Percentiles rank a stretch among this genome's conserved stretches.
phyloP scores from a whole-genome alignment of 2,329 filamentous ascomycete genomes.

The Metarhizium robertsii region DNA sequence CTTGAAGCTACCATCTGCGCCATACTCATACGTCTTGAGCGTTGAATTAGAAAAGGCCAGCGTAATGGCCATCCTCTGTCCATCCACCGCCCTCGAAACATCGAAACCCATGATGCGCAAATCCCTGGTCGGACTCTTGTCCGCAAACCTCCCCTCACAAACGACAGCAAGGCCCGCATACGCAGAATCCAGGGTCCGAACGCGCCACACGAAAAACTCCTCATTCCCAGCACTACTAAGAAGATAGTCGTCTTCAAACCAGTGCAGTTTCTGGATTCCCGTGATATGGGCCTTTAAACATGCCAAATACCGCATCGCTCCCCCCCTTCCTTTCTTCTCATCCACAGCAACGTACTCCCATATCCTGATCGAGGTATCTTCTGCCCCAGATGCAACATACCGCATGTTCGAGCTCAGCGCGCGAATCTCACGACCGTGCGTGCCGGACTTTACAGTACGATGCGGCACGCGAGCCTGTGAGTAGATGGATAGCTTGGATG shows the following conservation, averaged over 20 bases:
- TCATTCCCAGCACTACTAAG: constrained; percentile 84
- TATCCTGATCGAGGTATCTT: constrained; percentile 65
- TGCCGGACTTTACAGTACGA: constrained; percentile 54
- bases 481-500: constrained; percentile 42
- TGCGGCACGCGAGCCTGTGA: constrained; percentile 28
- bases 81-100: constrained; percentile 23
- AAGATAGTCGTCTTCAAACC: constrained; percentile 62
- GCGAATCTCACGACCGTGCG: constrained; percentile 78
- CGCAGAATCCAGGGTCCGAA: constrained; percentile 42
- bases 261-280: constrained; percentile 73
- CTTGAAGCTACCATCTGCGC: constrained; percentile 29
- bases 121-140: constrained; percentile 48
- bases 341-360: constrained; percentile 38
- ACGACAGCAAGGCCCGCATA: constrained; percentile 43
- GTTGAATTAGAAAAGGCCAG: constrained; percentile 80
- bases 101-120: constrained; percentile 78
- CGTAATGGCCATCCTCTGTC: constrained; percentile 45
- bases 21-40: constrained; percentile 52
- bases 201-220: constrained; percentile 79
- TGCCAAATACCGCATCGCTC: constrained; percentile 40
- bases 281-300: constrained; percentile 70
- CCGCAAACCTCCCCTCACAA: constrained; percentile 44
- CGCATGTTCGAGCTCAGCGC: constrained; percentile 34
- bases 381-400: constrained; percentile 58
- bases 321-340: not conserved